These are phyloP conservation scores for Pleurotus djamor DNA, from an alignment of 768 basidiomycete genomes.

Conservation along the genomic window DNA sequence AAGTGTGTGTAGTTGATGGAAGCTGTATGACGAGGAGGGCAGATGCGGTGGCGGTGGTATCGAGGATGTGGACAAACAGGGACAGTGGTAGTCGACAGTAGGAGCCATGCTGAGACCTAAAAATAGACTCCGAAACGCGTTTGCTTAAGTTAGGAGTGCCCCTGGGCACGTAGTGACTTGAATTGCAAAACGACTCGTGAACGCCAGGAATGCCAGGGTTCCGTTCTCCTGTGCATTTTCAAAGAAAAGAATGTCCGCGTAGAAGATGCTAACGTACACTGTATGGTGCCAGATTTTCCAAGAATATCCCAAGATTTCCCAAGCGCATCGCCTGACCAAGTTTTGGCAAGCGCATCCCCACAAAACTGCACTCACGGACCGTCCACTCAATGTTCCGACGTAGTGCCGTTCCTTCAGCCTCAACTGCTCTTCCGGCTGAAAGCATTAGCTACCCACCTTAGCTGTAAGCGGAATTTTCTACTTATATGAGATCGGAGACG, in stretches of 20 bases:
- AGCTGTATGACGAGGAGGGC: constrained; percentile 74
- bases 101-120: constrained; percentile 23
- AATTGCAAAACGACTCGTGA: neutral
- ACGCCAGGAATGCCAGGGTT: neutral
- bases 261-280: neutral
- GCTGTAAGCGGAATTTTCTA: neutral
- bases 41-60: constrained; percentile 74
- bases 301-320: neutral
- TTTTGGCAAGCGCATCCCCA: neutral
- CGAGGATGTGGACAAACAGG: constrained; percentile 60
- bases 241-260: neutral
- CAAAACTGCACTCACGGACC: neutral
- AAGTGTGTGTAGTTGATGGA: constrained; percentile 80
- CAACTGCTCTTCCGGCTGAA: neutral
- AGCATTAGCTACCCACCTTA: neutral
- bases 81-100: constrained; percentile 65
- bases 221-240: neutral
- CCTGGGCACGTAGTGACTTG: neutral
- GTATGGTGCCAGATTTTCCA: neutral
- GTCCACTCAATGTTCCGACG: neutral
- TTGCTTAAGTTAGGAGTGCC: neutral
- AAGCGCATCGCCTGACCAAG: neutral
- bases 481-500: neutral
- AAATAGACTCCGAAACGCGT: neutral
- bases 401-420: neutral